phyloP scores from a whole-genome alignment of 305 asterid genomes.

The Rubia tinctorum region DNA sequence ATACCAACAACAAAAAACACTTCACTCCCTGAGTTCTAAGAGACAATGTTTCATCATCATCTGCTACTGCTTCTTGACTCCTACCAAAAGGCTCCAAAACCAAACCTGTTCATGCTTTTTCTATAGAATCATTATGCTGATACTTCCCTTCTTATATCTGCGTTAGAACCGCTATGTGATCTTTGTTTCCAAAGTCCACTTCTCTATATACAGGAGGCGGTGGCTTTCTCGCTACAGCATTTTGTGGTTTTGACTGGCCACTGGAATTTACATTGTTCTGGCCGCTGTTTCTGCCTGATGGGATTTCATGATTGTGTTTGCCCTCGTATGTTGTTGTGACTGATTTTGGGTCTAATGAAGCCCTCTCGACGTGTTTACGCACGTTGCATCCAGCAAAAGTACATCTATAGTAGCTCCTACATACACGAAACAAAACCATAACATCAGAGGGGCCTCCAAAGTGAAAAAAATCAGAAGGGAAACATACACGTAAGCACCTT shows the following conservation, averaged over 20 bases:
- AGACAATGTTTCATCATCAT: not conserved
- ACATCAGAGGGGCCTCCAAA: not conserved
- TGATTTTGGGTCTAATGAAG: slow-evolving; percentile 74
- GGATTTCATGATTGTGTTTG: slow-evolving; percentile 81
- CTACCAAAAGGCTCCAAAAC: slow-evolving; percentile 9
- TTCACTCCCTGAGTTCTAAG: not conserved
- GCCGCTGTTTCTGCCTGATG: slow-evolving; percentile 47
- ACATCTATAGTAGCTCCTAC: slow-evolving; percentile 94
- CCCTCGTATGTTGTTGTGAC: slow-evolving; percentile 93
- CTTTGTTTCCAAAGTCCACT: slow-evolving; percentile 36
- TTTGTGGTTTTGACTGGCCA: slow-evolving; percentile 34
- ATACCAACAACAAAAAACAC: not conserved
- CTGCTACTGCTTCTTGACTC: slow-evolving; percentile 1
- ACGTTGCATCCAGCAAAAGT: slow-evolving; percentile 87
- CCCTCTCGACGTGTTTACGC: slow-evolving; percentile 93
- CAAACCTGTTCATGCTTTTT: slow-evolving; percentile 13
- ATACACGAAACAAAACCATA: not conserved
- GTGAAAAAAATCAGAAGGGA: not conserved
- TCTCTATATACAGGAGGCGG: slow-evolving; percentile 30
- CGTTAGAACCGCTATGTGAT: slow-evolving; percentile 39
- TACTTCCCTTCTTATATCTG: slow-evolving; percentile 58
- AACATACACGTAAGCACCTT: not conserved
- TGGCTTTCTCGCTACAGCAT: slow-evolving; percentile 29
- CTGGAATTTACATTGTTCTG: slow-evolving; percentile 12
- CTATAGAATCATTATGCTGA: slow-evolving; percentile 28